phyloP scores from a whole-genome alignment of 345 rosid genomes.

The Crucihimalaya himalaica region DNA sequence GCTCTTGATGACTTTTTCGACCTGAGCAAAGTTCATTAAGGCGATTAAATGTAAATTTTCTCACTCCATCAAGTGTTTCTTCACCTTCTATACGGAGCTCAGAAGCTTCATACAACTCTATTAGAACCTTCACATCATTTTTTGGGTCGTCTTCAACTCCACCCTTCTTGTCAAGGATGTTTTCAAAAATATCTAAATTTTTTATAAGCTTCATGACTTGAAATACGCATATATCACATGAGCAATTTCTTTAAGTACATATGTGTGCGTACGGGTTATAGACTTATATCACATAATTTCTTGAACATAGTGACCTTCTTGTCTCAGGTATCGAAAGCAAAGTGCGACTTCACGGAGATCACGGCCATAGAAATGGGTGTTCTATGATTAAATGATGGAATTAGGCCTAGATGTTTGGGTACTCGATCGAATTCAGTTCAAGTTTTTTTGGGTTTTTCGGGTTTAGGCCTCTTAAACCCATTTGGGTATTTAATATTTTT shows the following conservation, averaged over 20 bases:
- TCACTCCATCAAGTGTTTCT: conserved; percentile 46
- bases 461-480: no score
- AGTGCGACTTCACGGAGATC: conserved; percentile 43
- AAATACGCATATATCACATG: background rate
- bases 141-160: conserved; percentile 10
- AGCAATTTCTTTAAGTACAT: background rate
- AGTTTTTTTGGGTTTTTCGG: no score
- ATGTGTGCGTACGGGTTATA: background rate
- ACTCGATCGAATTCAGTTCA: no score
- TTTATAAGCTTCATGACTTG: background rate
- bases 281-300: conserved; percentile 28
- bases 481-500: no score
- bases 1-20: conserved; percentile 21
- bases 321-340: conserved; percentile 47
- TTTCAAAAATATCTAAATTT: conserved; percentile 40
- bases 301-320: conserved; percentile 45
- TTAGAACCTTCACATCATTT: conserved; percentile 43
- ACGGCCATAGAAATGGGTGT: background rate
- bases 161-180: conserved; percentile 39
- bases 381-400: conserved; percentile 18
- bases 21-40: conserved; percentile 26
- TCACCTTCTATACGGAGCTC: conserved; percentile 54
- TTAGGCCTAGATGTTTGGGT: no score
- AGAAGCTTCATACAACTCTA: conserved; percentile 58
- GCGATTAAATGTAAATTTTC: conserved; percentile 27